phyloP scores from a whole-genome alignment of 2,329 filamentous ascomycete genomes.

The Ophiostoma ips region DNA sequence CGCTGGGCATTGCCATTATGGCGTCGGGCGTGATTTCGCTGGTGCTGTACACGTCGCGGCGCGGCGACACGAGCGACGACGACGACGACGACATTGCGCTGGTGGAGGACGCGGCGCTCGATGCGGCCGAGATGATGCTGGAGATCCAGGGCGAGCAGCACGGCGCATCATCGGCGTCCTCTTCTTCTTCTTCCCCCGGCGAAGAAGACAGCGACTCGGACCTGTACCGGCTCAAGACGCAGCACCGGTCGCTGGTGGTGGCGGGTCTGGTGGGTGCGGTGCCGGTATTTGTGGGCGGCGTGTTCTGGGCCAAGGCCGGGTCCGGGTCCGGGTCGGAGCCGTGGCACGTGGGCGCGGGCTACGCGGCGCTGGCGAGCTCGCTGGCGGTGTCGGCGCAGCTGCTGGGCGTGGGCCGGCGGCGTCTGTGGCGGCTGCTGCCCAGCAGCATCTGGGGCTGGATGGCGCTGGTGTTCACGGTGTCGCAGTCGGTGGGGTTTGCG shows the following conservation, averaged over 20 bases:
- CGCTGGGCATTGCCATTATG: constrained; percentile 61
- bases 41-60: constrained; percentile 54
- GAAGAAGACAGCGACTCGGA: constrained; percentile 44
- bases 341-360: constrained; percentile 27
- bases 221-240: constrained; percentile 33
- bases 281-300: constrained; percentile 10
- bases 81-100: constrained; percentile 15
- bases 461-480: constrained; percentile 64
- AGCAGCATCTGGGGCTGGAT: constrained; percentile 82
- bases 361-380: constrained; percentile 32
- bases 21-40: constrained; percentile 53
- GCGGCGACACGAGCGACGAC: constrained; percentile 32
- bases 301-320: neutral
- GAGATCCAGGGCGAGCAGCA: constrained; percentile 32
- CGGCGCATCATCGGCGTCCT: no score
- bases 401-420: constrained; percentile 26
- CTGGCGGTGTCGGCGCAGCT: constrained; percentile 27
- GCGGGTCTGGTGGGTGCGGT: constrained; percentile 23
- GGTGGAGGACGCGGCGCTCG: constrained; percentile 42
- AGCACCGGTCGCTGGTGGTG: constrained; percentile 26
- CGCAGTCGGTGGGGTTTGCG: constrained; percentile 84
- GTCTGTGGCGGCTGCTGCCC: constrained; percentile 44
- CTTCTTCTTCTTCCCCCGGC: no score
- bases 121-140: constrained; percentile 43
- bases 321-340: constrained; percentile 12